Percentiles rank a stretch among this genome's conserved stretches.
phyloP scores from a whole-genome alignment of 2,329 filamentous ascomycete genomes.

The Xylaria sp. region DNA sequence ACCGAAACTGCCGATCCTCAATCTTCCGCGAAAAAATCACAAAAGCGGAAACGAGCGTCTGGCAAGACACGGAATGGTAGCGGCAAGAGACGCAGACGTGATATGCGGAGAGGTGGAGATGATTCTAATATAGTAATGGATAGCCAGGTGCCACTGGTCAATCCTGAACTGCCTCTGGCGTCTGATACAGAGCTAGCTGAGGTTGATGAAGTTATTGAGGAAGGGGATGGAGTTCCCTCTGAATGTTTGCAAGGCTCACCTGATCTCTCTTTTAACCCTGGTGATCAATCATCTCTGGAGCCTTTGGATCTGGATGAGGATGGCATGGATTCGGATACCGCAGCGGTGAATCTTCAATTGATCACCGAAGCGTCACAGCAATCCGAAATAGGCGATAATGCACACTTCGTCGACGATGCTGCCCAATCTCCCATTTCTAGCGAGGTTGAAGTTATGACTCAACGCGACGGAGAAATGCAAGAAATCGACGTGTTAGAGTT shows the following conservation, averaged over 20 bases:
- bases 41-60: conserved; percentile 45
- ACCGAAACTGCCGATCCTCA: conserved; percentile 37
- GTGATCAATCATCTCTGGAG: conserved; percentile 24
- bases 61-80: conserved; percentile 40
- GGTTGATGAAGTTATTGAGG: conserved; percentile 20
- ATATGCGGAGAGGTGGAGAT: conserved; percentile 32
- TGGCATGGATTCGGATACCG: conserved; percentile 45
- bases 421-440: conserved; percentile 6
- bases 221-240: neutral
- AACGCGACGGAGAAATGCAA: conserved; percentile 16
- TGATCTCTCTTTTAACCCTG: conserved; percentile 35
- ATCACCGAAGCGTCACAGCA: conserved; percentile 50
- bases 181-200: conserved; percentile 9
- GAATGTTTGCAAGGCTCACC: conserved; percentile 18
- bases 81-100: conserved; percentile 46
- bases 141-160: conserved; percentile 36
- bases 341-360: conserved; percentile 49
- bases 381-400: conserved; percentile 36
- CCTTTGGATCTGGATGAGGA: conserved; percentile 37
- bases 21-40: conserved; percentile 42
- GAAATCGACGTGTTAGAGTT: conserved; percentile 10
- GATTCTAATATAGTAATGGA: conserved; percentile 39
- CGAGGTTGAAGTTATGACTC: conserved; percentile 34
- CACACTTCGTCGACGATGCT: conserved; percentile 3
- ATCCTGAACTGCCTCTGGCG: conserved; percentile 19